Percentiles rank a stretch among this genome's conserved stretches.
Evolutionary conservation across 1,284 basidiomycete genomes (phyloP).

Genomic region (Leccinum solheimii): DNA sequence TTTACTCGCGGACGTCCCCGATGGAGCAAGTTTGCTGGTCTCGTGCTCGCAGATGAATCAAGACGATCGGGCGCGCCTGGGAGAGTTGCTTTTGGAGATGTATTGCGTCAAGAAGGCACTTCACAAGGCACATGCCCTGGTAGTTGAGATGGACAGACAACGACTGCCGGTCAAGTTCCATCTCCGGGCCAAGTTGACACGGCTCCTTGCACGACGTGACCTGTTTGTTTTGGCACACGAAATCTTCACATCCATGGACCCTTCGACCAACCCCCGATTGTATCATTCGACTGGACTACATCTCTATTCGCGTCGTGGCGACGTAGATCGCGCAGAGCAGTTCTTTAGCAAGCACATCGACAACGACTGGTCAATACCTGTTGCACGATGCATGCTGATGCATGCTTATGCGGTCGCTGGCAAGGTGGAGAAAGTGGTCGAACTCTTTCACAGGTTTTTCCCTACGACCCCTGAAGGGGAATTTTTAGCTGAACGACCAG

Average conservation of each 20-base stretch:
- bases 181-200: slow-evolving; percentile 42
- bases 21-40: background rate
- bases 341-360: slow-evolving; percentile 43
- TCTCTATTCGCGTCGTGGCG: slow-evolving; percentile 53
- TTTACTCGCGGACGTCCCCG: slow-evolving; percentile 26
- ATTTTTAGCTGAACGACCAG: slow-evolving; percentile 39
- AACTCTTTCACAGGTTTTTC: slow-evolving; percentile 58
- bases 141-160: slow-evolving; percentile 42
- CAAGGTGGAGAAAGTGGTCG: slow-evolving; percentile 42
- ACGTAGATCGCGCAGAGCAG: slow-evolving; percentile 43
- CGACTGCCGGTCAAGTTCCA: slow-evolving; percentile 32
- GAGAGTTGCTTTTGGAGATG: slow-evolving; percentile 43
- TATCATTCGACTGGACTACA: slow-evolving; percentile 50
- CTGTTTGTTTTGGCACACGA: slow-evolving; percentile 45
- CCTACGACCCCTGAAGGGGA: slow-evolving; percentile 32
- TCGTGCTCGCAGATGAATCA: slow-evolving; percentile 28
- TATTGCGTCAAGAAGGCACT: slow-evolving; percentile 36
- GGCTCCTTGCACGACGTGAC: slow-evolving; percentile 44
- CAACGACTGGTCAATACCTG: slow-evolving; percentile 28
- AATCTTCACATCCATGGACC: slow-evolving; percentile 39
- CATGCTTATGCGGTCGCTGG: slow-evolving; percentile 54
- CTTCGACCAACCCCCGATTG: slow-evolving; percentile 20
- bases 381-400: slow-evolving; percentile 49
- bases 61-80: slow-evolving; percentile 35
- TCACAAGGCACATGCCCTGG: slow-evolving; percentile 46